A percentile compares a stretch with the other conserved stretches of the same genome.
Evolutionary conservation across 208 protist species (phyloP).

Genomic region (Wallacemonas sp.): DNA sequence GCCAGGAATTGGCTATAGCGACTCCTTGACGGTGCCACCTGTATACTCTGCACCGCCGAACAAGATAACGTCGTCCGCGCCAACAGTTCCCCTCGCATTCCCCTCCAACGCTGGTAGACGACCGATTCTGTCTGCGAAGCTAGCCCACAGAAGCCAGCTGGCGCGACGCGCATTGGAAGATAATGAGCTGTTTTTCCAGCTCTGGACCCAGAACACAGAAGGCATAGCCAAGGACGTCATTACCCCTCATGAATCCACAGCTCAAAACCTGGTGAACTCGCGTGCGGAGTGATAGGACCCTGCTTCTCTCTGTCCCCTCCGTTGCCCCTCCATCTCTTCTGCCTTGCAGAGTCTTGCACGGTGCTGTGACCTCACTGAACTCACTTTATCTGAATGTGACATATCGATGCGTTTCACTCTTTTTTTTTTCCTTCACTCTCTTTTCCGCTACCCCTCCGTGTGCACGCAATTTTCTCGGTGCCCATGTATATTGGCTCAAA

Average conservation of each 20-base stretch:
- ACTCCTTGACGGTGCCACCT: neutral
- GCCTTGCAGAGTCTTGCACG: too few species aligned
- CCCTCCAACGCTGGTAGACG: neutral
- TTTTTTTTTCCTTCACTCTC: slow-evolving; percentile 13
- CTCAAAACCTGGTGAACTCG: too few species aligned
- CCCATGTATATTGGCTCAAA: neutral
- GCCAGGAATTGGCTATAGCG: neutral
- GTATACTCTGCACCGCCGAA: neutral
- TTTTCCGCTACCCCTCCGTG: neutral
- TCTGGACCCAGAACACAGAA: slow-evolving; percentile 8
- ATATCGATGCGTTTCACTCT: neutral
- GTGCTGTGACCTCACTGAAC: too few species aligned
- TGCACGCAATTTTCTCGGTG: neutral
- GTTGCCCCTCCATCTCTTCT: too few species aligned
- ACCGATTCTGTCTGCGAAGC: slow-evolving; percentile 34
- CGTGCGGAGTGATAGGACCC: too few species aligned
- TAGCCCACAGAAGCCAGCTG: slow-evolving; percentile 59
- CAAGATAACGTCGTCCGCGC: neutral
- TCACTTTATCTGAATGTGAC: neutral
- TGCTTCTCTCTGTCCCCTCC: too few species aligned
- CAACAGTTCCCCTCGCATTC: neutral
- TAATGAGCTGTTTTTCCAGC: slow-evolving; percentile 57
- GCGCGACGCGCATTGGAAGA: slow-evolving; percentile 75
- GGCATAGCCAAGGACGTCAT: too few species aligned
- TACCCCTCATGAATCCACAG: too few species aligned